phyloP scores from a whole-genome alignment of 345 rosid species.

The Syzygium grande region DNA sequence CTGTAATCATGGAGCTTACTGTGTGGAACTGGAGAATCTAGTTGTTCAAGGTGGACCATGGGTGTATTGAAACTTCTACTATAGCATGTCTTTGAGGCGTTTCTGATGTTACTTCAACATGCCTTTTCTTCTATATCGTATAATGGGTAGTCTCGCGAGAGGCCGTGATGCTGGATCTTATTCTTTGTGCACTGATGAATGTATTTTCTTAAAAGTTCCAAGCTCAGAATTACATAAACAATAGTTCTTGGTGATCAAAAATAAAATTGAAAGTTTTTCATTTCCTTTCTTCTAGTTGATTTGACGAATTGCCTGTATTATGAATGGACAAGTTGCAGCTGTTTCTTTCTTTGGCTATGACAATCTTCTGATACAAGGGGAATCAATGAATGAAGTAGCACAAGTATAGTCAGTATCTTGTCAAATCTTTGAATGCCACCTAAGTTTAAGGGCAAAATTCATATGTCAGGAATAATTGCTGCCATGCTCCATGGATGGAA shows the following conservation, averaged over 20 bases:
- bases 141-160: not conserved
- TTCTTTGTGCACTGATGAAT: not conserved
- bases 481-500: not conserved
- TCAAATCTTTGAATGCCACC: not conserved
- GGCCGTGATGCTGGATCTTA: not conserved
- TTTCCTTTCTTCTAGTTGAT: not conserved
- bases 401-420: not conserved
- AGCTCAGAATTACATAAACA: not conserved
- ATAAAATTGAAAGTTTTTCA: not conserved
- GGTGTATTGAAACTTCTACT: not conserved
- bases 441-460: not conserved
- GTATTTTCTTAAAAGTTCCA: not conserved
- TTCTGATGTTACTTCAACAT: not conserved
- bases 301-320: not conserved
- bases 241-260: not conserved
- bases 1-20: not conserved
- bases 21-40: not conserved
- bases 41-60: not conserved
- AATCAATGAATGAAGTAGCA: not conserved
- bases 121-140: not conserved
- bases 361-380: not conserved
- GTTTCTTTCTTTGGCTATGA: not conserved
- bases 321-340: not conserved
- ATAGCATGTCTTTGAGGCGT: not conserved
- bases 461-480: not conserved